Conservation (phyloP, 78 protist genomes). For the Dictyostelium purpureum region DNA sequence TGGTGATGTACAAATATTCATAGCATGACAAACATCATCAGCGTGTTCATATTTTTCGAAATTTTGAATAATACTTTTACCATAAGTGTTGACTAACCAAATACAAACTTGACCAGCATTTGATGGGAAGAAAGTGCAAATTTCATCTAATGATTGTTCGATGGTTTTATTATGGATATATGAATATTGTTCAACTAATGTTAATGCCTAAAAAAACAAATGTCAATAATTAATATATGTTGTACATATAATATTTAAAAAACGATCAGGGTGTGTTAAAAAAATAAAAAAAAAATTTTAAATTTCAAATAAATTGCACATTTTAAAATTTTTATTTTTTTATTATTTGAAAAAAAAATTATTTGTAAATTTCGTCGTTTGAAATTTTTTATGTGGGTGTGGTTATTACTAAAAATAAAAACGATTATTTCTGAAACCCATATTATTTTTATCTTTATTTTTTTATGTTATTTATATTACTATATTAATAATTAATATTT, state of each 20-base stretch:
- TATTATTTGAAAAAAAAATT: no score
- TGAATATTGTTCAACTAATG: constrained; percentile 67
- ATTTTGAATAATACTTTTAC: constrained; percentile 3
- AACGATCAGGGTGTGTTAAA: neutral
- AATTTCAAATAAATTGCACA: no score
- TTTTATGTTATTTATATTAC: neutral
- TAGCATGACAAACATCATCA: constrained; percentile 76
- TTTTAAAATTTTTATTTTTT: no score
- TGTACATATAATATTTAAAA: neutral
- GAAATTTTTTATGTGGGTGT: no score
- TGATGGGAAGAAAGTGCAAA: constrained; percentile 55
- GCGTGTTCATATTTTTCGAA: constrained; percentile 60
- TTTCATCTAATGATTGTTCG: constrained; percentile 40
- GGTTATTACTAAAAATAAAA: neutral
- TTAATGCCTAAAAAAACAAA: no score
- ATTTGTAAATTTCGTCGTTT: no score
- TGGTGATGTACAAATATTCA: constrained; percentile 64
- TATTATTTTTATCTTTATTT: neutral
- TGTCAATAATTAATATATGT: neutral
- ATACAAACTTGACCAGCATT: neutral
- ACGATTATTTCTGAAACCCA: neutral
- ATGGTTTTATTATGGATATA: constrained; percentile 56
- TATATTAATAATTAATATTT: no score
- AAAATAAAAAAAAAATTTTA: no score
- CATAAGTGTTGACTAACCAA: constrained; percentile 2